These are phyloP conservation scores for Candida stauntonica DNA, from an alignment of 805 yeast genomes.

Conservation along the genomic window DNA sequence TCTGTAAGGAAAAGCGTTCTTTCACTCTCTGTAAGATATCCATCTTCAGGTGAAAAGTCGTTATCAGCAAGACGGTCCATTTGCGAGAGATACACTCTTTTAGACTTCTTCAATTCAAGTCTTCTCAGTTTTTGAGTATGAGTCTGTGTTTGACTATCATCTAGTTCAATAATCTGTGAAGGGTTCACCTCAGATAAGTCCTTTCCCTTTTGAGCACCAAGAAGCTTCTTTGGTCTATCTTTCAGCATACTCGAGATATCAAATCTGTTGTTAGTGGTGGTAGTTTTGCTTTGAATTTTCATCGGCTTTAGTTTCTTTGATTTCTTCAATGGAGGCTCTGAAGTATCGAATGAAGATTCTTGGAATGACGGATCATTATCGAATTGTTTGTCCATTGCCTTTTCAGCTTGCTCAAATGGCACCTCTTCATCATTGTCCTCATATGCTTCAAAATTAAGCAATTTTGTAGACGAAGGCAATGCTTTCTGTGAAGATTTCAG, in stretches of 20 bases:
- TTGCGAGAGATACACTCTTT: constrained; percentile 9
- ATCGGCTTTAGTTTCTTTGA: constrained; percentile 1
- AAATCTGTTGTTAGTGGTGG: constrained; percentile 1
- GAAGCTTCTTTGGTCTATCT: constrained; percentile 9
- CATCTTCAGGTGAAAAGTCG: constrained; percentile 14
- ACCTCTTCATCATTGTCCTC: constrained; percentile 12
- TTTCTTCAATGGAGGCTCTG: not conserved
- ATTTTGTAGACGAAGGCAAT: constrained; percentile 1
- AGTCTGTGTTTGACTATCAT: constrained; percentile 4
- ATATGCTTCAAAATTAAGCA: constrained; percentile 14
- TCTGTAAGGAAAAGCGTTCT: constrained; percentile 17
- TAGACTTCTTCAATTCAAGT: not conserved
- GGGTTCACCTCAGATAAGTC: constrained; percentile 8
- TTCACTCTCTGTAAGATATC: constrained; percentile 18
- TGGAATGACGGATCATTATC: constrained; percentile 16
- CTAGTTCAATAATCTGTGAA: constrained; percentile 20
- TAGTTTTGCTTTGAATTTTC: not conserved
- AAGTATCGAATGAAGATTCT: not conserved
- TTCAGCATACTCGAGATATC: constrained; percentile 22
- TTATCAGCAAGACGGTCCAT: constrained; percentile 11
- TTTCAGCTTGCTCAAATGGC: constrained; percentile 5
- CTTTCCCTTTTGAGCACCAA: no score
- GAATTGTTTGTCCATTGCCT: constrained; percentile 18
- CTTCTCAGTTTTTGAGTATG: not conserved
- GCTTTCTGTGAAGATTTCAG: not conserved